Evolutionary conservation across 164 flowering plant species (phyloP).

Genomic region (Dillenia suffruticosa): DNA sequence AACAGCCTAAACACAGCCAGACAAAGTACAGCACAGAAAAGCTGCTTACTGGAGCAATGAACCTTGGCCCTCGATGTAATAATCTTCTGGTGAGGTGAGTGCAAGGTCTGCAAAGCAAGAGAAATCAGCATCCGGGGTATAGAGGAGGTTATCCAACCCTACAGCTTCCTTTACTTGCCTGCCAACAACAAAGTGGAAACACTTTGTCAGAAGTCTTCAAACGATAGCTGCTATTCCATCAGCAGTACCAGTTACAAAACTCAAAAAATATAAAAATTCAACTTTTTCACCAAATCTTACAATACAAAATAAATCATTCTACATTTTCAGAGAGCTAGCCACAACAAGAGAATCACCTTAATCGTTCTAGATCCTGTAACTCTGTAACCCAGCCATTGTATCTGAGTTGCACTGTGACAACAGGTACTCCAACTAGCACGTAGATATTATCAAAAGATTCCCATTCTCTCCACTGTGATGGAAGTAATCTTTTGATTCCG

Average conservation of each 20-base stretch:
- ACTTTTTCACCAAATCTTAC: too few relatives aligned
- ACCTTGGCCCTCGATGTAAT: slow-evolving; percentile 92
- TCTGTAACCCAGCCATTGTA: slow-evolving; percentile 99
- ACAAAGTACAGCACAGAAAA: slow-evolving; percentile 1
- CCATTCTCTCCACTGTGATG: slow-evolving; percentile 76
- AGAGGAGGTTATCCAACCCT: slow-evolving; percentile 92
- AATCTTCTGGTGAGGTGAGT: slow-evolving; percentile 92
- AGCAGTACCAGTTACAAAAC: too few relatives aligned
- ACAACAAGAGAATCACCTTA: slow-evolving; percentile 45
- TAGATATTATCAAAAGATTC: slow-evolving; percentile 78
- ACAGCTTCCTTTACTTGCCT: slow-evolving; percentile 75
- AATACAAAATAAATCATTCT: too few relatives aligned
- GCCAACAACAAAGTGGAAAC: slow-evolving; percentile 10
- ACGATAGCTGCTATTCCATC: too few relatives aligned
- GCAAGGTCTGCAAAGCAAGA: slow-evolving; percentile 99
- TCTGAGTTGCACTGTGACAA: slow-evolving; percentile 93
- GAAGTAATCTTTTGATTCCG: slow-evolving; percentile 90
- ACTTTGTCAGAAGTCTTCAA: neutral
- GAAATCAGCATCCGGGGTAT: slow-evolving; percentile 97
- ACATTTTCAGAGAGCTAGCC: too few relatives aligned
- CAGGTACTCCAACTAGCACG: slow-evolving; percentile 90
- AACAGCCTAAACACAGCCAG: too few relatives aligned
- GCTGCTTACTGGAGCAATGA: slow-evolving; percentile 91
- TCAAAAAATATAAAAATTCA: too few relatives aligned
- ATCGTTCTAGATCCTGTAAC: slow-evolving; percentile 68